A percentile compares a stretch with the other conserved stretches of the same genome.
Evolutionary conservation across 2,329 filamentous ascomycete genomes (phyloP).

Genomic region (Microsporum canis): DNA sequence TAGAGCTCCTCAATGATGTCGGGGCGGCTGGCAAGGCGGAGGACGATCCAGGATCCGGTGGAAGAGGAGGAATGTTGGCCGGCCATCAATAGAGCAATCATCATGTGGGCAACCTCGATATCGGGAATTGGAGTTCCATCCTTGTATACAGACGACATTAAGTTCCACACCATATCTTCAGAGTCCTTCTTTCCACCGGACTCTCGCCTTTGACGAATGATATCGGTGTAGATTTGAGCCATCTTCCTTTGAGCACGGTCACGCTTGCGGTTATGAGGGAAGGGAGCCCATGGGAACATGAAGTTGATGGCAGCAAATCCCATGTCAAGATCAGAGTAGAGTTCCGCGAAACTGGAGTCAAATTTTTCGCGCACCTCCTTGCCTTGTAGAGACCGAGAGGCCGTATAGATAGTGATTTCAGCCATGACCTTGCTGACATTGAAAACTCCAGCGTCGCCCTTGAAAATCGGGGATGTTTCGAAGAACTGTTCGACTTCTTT

Average conservation of each 20-base stretch:
- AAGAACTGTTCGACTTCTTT: slow-evolving; percentile 63
- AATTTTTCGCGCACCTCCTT: slow-evolving; percentile 71
- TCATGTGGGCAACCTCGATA: slow-evolving; percentile 78
- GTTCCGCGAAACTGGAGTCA: slow-evolving; percentile 64
- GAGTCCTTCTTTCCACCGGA: slow-evolving; percentile 42
- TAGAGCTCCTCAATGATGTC: slow-evolving; percentile 74
- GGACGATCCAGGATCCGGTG: slow-evolving; percentile 72
- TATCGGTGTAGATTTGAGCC: slow-evolving; percentile 69
- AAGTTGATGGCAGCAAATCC: slow-evolving; percentile 86
- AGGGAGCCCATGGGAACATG: slow-evolving; percentile 74
- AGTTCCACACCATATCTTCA: slow-evolving; percentile 77
- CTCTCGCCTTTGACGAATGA: slow-evolving; percentile 60
- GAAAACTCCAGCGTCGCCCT: slow-evolving; percentile 55
- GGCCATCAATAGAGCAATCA: slow-evolving; percentile 88
- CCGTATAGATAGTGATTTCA: slow-evolving; percentile 82
- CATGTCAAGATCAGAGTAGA: slow-evolving; percentile 85
- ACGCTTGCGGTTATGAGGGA: slow-evolving; percentile 76
- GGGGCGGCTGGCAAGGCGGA: slow-evolving; percentile 66
- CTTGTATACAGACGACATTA: slow-evolving; percentile 80
- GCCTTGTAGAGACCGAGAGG: slow-evolving; percentile 73
- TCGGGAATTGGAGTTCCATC: slow-evolving; percentile 68
- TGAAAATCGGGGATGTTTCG: slow-evolving; percentile 55
- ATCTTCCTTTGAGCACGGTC: slow-evolving; percentile 71
- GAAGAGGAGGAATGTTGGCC: slow-evolving; percentile 83
- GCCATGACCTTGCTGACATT: slow-evolving; percentile 67